Evolutionary conservation across 75 land plant species (phyloP).

Genomic region (Azolla pinnata): DNA sequence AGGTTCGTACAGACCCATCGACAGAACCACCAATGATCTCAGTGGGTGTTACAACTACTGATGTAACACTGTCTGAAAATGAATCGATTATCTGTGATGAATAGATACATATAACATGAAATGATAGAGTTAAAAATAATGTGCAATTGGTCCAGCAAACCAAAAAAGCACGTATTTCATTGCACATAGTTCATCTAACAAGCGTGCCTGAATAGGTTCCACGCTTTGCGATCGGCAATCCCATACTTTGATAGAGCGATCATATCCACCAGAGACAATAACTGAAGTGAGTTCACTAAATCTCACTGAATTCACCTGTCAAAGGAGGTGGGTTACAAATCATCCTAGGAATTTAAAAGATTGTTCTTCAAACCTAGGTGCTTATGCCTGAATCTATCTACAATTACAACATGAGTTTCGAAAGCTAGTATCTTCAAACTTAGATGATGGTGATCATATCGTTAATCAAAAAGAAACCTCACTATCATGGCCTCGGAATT

Average conservation of each 20-base stretch:
- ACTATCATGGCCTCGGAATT: constrained; percentile 92
- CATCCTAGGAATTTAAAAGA: too few species aligned
- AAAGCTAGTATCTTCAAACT: background rate
- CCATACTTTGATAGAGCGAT: constrained; percentile 82
- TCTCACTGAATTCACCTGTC: constrained; percentile 87
- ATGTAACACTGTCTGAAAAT: constrained; percentile 93
- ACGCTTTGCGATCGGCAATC: constrained; percentile 95
- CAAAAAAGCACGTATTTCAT: background rate
- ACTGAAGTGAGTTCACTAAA: constrained; percentile 77
- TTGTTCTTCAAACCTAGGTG: too few species aligned
- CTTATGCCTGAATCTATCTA: too few species aligned
- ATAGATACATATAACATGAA: background rate
- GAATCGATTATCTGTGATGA: constrained; percentile 67
- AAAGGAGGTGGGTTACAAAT: background rate
- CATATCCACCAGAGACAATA: constrained; percentile 91
- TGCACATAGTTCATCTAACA: too few species aligned
- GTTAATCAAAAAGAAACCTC: constrained; percentile 49
- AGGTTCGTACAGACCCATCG: constrained; percentile 94
- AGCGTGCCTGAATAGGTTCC: constrained; percentile 84
- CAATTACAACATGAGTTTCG: background rate
- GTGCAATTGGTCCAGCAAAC: background rate
- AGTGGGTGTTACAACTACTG: constrained; percentile 71
- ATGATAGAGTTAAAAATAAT: background rate
- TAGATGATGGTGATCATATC: too few species aligned
- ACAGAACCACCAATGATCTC: constrained; percentile 96